Percentiles rank a stretch among this genome's conserved stretches.
Evolutionary conservation across 2,329 filamentous ascomycete species (phyloP).

Genomic region (Gnomoniopsis sp.): DNA sequence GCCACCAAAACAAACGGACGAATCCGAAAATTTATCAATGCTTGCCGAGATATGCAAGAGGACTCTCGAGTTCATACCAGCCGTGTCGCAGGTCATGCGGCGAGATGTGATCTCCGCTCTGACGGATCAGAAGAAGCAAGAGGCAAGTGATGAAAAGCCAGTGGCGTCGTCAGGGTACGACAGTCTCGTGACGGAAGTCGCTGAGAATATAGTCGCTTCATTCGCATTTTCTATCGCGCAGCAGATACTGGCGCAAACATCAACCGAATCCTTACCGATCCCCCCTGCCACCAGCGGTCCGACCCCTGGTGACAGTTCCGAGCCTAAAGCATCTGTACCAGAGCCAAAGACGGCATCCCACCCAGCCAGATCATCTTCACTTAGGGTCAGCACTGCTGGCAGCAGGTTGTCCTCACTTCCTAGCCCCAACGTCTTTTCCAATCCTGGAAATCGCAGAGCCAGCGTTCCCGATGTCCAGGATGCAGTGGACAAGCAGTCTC

Average conservation of each 20-base stretch:
- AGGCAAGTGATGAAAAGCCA: constrained; percentile 32
- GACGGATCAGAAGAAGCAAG: constrained; percentile 34
- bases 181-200: constrained; percentile 45
- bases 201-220: constrained; percentile 73
- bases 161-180: constrained; percentile 23
- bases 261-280: constrained; percentile 64
- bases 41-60: constrained; percentile 85
- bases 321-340: constrained; percentile 58
- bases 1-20: constrained; percentile 50
- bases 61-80: constrained; percentile 78
- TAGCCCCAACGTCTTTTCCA: constrained; percentile 54
- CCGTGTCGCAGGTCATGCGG: constrained; percentile 74
- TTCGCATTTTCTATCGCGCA: constrained; percentile 76
- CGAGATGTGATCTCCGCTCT: constrained; percentile 70
- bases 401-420: constrained; percentile 33
- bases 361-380: constrained; percentile 61
- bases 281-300: constrained; percentile 53
- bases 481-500: constrained; percentile 28
- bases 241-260: constrained; percentile 73
- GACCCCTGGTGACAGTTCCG: constrained; percentile 40
- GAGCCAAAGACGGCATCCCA: constrained; percentile 71
- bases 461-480: constrained; percentile 36
- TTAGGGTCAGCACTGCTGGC: constrained; percentile 39
- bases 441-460: constrained; percentile 36
- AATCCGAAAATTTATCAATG: constrained; percentile 70